Conservation (phyloP, 2,329 filamentous ascomycete genomes). For the Neonectria ditissima region DNA sequence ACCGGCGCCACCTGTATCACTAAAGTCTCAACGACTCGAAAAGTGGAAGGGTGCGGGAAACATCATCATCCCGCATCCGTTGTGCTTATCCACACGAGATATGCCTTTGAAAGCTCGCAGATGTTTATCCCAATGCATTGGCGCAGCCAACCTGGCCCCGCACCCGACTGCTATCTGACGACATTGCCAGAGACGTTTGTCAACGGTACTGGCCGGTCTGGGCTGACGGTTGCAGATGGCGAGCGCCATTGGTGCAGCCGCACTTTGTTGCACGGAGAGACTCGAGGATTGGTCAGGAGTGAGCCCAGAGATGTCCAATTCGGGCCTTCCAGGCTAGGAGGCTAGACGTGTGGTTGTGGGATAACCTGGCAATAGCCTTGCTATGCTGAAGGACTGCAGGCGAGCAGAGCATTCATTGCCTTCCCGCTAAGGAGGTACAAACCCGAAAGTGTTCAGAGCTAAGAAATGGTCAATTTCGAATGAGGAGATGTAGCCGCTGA, state of each 20-base stretch:
- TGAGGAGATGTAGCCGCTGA: slow-evolving; percentile 20
- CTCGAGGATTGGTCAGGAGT: slow-evolving; percentile 20
- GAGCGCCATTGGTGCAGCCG: slow-evolving; percentile 37
- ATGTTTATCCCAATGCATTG: slow-evolving; percentile 7
- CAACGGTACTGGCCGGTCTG: slow-evolving; percentile 37
- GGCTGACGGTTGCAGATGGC: slow-evolving; percentile 40
- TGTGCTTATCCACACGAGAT: slow-evolving; percentile 5
- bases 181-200: slow-evolving; percentile 26
- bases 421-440: neutral
- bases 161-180: slow-evolving; percentile 16
- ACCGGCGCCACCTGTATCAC: slow-evolving; percentile 15
- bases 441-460: slow-evolving; percentile 8
- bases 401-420: slow-evolving; percentile 1
- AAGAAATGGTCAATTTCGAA: slow-evolving; percentile 21
- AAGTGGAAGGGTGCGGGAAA: slow-evolving; percentile 2
- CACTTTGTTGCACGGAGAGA: slow-evolving; percentile 24
- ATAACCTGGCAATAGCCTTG: slow-evolving; percentile 1
- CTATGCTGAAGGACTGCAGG: slow-evolving; percentile 8
- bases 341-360: neutral
- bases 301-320: slow-evolving; percentile 19
- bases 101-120: slow-evolving; percentile 7
- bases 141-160: slow-evolving; percentile 17
- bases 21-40: slow-evolving; percentile 13
- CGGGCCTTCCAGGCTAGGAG: slow-evolving; percentile 8
- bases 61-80: slow-evolving; percentile 8